These are phyloP conservation scores for Stipa capillata DNA, from an alignment of 176 grass and related monocot genomes.

Conservation along the genomic window DNA sequence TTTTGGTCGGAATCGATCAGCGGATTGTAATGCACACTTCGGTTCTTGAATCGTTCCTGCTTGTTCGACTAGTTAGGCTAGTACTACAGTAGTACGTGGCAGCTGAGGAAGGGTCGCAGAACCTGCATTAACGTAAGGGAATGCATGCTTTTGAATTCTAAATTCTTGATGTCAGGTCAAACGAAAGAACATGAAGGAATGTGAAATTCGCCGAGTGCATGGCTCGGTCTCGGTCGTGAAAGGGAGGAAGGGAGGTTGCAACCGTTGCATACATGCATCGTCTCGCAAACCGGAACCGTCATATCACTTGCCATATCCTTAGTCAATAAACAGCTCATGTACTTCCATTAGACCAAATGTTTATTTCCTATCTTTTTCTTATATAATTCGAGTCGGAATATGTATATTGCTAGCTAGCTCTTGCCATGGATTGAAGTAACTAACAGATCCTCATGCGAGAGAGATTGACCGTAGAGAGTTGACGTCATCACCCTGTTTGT, in stretches of 20 bases:
- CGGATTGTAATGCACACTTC: background rate
- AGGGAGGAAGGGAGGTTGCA: background rate
- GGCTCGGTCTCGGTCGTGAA: constrained; percentile 7
- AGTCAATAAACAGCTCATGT: background rate
- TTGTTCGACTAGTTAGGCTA: background rate
- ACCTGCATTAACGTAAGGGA: background rate
- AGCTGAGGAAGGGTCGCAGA: background rate
- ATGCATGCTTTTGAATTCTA: constrained; percentile 1
- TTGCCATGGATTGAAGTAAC: background rate
- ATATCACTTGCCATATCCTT: background rate
- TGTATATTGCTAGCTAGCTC: background rate
- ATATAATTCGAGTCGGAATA: background rate
- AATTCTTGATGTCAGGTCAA: background rate
- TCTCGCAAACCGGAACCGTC: background rate
- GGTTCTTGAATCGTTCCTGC: background rate
- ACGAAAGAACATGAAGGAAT: constrained; percentile 2
- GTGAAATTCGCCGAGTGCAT: background rate
- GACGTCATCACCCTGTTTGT: background rate
- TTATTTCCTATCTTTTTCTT: background rate
- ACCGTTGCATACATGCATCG: background rate
- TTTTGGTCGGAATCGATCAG: background rate
- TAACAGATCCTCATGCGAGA: background rate
- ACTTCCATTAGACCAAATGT: background rate
- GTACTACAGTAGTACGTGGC: background rate
- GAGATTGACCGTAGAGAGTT: background rate